Percentiles rank a stretch among this genome's conserved stretches.
Conservation (phyloP, 2,329 filamentous ascomycete species). For the Calonectria naviculata region DNA sequence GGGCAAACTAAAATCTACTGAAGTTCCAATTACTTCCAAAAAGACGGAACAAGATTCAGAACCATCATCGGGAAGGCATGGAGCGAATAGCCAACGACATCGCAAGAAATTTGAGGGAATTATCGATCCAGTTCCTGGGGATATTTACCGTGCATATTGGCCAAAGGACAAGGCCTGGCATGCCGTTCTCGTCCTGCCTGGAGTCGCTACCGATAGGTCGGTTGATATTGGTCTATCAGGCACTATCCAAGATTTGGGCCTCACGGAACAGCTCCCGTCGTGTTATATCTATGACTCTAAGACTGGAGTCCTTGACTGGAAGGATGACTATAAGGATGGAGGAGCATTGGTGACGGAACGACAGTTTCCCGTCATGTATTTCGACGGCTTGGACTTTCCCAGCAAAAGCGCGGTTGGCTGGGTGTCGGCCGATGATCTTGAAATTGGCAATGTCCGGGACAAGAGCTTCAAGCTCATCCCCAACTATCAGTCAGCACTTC, state of each 20-base stretch:
- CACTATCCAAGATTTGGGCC: slow-evolving; percentile 3
- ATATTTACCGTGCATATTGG: slow-evolving; percentile 15
- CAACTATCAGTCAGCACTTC: not conserved
- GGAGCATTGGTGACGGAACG: not conserved
- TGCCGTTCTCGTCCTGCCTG: slow-evolving; percentile 13
- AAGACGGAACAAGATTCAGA: not conserved
- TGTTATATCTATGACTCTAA: not conserved
- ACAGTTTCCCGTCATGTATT: slow-evolving; percentile 22
- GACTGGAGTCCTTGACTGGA: not conserved
- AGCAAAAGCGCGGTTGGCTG: not conserved
- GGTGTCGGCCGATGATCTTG: slow-evolving; percentile 5
- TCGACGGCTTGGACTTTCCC: slow-evolving; percentile 13
- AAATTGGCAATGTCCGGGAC: not conserved
- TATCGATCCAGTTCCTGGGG: slow-evolving; percentile 7
- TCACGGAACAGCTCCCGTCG: not conserved
- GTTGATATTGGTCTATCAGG: not conserved
- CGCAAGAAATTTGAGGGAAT: not conserved
- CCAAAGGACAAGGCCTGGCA: not conserved
- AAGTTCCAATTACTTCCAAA: not conserved
- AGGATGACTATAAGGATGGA: slow-evolving; percentile 8
- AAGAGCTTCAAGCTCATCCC: not conserved
- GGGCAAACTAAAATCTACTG: not conserved
- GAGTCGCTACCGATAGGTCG: not conserved
- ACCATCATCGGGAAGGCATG: not conserved
- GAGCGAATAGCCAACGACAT: not conserved